Evolutionary conservation across 2,329 filamentous ascomycete genomes (phyloP), one percentile per base, ranked within the genome.

Genomic region (Fusarium penzigii): DNA sequence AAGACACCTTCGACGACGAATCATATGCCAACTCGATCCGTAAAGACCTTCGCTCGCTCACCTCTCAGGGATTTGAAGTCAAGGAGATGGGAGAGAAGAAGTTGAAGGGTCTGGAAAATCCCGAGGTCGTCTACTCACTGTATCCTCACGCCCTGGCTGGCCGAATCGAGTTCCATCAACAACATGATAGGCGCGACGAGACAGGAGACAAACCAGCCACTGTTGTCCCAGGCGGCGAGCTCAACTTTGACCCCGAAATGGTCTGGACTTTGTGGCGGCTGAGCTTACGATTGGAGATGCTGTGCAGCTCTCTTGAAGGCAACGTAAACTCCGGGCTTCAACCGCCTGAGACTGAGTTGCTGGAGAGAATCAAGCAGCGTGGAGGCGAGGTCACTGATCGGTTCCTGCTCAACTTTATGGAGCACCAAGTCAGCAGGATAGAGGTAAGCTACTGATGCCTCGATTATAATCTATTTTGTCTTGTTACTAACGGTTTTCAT

Each of bases 21-120:
- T 74, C 82, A 2, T 79, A 88, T 55, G 86, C 83, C n/a, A 79
- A 86, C 48, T 80, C 88, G 11, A 96, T 97, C 62, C 87, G 91
- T 52, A 90, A 89, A 49, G 94, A 99, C 71, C 78, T 99, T 17
- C 85, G 91, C 45, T 89, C 90, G 29, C 81, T 99, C 25, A 94
- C 87, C 62, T 92, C 87, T 44, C 91, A 96, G 72, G 94, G 94
- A 8, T 99, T 97, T 66, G 91, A 96, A 69, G 92, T 97, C 67
- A 97, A 97, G 72, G 92, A 97, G 65, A 88, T 96, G 70, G 94
- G 94, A 44, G 92, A 97, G 72, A 88, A 88, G 61, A 97, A 96
- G 68, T 80, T 99, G 51, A 99, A 99, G 74, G 94, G 94, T 29
- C 85, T 99, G 12, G 94, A 99, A 72, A 99, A 99, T 68, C 93